These are phyloP conservation scores for Ogataea sp. DNA, from an alignment of 805 yeast species.

Conservation along the genomic window DNA sequence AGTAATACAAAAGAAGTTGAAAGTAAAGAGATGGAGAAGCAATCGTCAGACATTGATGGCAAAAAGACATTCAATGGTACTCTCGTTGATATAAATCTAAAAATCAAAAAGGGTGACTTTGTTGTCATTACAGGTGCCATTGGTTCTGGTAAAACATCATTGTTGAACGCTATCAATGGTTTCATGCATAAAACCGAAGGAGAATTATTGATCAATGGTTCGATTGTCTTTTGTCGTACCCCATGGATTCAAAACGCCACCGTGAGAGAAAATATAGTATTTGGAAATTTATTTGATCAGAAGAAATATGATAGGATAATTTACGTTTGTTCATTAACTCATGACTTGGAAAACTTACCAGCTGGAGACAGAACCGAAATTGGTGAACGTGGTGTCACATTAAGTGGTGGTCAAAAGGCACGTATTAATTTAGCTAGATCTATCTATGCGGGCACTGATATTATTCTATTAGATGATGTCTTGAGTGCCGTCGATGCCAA, in stretches of 20 bases:
- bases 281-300: conserved; percentile 51
- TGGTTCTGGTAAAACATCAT: conserved; percentile 76
- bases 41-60: too few relatives aligned
- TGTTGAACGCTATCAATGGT: conserved; percentile 65
- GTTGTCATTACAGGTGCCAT: conserved; percentile 68
- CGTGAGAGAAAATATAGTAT: conserved; percentile 62
- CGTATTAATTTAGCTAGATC: conserved; percentile 72
- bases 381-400: conserved; percentile 79
- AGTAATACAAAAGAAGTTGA: neutral
- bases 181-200: conserved; percentile 56
- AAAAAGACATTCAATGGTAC: neutral
- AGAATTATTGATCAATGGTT: conserved; percentile 42
- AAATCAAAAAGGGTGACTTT: conserved; percentile 53
- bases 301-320: conserved; percentile 46
- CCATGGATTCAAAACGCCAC: conserved; percentile 87
- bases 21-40: too few relatives aligned
- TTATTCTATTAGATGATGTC: conserved; percentile 66
- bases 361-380: conserved; percentile 75
- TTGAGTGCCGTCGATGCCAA: conserved; percentile 78
- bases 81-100: conserved; percentile 17
- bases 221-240: conserved; percentile 43
- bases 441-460: conserved; percentile 60
- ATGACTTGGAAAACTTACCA: conserved; percentile 58
- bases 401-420: conserved; percentile 89
- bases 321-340: conserved; percentile 56